Evolutionary conservation across 2,329 filamentous ascomycete genomes (phyloP).

Genomic region (Claviceps sp.): DNA sequence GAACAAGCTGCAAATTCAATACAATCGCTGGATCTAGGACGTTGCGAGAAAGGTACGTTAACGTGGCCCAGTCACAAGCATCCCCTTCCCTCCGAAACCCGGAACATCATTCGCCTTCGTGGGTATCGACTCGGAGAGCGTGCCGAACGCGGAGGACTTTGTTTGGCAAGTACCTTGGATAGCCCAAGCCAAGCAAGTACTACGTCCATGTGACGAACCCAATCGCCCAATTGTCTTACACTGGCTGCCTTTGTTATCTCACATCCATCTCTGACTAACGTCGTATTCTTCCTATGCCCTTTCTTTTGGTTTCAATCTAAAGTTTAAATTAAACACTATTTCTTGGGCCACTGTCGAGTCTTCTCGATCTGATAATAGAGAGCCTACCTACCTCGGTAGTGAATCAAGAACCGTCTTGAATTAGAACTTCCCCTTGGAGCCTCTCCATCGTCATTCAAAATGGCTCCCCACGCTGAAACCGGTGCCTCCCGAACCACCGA

Average conservation of each 20-base stretch:
- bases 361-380: background rate
- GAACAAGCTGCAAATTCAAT: background rate
- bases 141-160: background rate
- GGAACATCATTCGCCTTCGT: background rate
- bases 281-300: background rate
- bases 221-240: background rate
- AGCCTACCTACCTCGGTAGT: background rate
- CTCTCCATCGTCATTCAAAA: conserved; percentile 16
- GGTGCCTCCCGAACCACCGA: conserved; percentile 14
- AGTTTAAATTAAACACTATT: background rate
- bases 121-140: background rate
- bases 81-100: background rate
- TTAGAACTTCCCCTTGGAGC: background rate
- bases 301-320: background rate
- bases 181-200: background rate
- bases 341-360: background rate
- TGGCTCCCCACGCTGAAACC: conserved; percentile 47
- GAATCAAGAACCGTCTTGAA: background rate
- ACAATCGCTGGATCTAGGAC: background rate
- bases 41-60: background rate
- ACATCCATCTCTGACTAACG: background rate
- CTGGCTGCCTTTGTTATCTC: no score
- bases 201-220: background rate
- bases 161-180: background rate
- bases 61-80: background rate